A percentile compares a stretch with the other conserved stretches of the same genome.
phyloP scores from a whole-genome alignment of 1,284 basidiomycete genomes.

The Bondarzewia mesenterica region DNA sequence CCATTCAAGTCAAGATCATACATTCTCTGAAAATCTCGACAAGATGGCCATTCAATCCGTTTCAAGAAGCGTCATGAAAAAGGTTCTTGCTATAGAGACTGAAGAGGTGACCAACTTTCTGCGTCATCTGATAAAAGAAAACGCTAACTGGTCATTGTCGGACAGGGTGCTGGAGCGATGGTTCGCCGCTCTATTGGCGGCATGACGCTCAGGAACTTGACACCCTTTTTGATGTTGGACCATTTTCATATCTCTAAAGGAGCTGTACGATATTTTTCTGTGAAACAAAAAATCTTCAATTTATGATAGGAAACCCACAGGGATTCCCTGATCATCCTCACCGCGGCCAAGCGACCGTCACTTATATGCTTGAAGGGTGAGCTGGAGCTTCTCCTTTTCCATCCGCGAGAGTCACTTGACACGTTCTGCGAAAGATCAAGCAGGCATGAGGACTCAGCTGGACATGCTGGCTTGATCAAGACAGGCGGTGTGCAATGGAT shows the following conservation, averaged over 20 bases:
- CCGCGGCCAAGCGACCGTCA: slow-evolving; percentile 81
- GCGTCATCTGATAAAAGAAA: background rate
- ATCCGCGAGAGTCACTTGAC: background rate
- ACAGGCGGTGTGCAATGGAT: slow-evolving; percentile 93
- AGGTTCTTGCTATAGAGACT: slow-evolving; percentile 73
- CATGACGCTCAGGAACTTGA: slow-evolving; percentile 67
- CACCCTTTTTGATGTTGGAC: slow-evolving; percentile 88
- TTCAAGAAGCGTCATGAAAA: slow-evolving; percentile 69
- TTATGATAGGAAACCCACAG: slow-evolving; percentile 19
- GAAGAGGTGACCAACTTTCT: slow-evolving; percentile 50
- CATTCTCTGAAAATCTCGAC: too few relatives aligned
- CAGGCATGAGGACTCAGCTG: slow-evolving; percentile 88
- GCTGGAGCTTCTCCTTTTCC: slow-evolving; percentile 6
- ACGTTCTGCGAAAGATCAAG: slow-evolving; percentile 37
- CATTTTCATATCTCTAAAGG: slow-evolving; percentile 62
- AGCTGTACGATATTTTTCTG: slow-evolving; percentile 46
- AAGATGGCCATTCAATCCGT: slow-evolving; percentile 22
- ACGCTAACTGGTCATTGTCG: background rate
- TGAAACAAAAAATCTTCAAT: background rate
- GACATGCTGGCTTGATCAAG: slow-evolving; percentile 77
- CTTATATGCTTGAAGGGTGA: slow-evolving; percentile 84
- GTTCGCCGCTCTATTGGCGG: slow-evolving; percentile 91
- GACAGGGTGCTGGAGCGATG: slow-evolving; percentile 73
- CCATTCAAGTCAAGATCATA: background rate
- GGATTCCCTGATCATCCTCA: slow-evolving; percentile 85